Base-by-base conservation (phyloP, 352 stramenopile genomes). In the Phytopythium aichiense region DNA sequence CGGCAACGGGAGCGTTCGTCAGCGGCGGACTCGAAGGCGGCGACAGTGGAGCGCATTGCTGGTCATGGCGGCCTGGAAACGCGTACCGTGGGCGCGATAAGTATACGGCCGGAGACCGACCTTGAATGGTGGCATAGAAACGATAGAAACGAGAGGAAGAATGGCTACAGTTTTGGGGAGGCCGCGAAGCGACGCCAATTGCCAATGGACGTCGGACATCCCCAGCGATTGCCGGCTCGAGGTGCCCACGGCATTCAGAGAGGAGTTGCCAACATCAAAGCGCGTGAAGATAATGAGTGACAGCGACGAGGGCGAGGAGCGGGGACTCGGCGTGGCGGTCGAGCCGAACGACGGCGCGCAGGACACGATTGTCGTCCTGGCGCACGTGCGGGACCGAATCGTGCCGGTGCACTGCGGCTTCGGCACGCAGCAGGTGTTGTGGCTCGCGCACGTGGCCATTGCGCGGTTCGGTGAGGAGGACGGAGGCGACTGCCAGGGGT, bases 401-500 rank as follows among this genome's bases (percentile, higher is more conserved):
- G 87, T 92, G 58, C 71, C 79, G 1, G 69, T 91, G 25, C 73
- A 77, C 68, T 91, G 81, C 52, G 81, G 84, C 45, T 88, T 88
- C 22, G 81, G 81, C 38, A 91, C 79, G 31, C 84, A 92, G 62
- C 78, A 88, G 54, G 73, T 92, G 22, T 38, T 80, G 30, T 92
- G 84, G 84, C 64, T 92, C 20, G 84, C 77, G 30, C 68, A 90
- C 52, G 81, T 92, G 31, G 81, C 74, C 23, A 87, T 92, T 65
- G 84, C 84, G 48, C 70, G 79, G 6, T 91, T 81, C 65, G 81
- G 84, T 43, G 81, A 89, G 20, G 71, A 79, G 23, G 25, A 30
- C 25, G 25, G 25, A 30, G 49, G 40, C 2, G 63, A 63, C 20
- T 64, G 62, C 22, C 66, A 87, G 43, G 71, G 81, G 18, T 89